phyloP scores from a whole-genome alignment of 1,284 basidiomycete genomes.

The Boletellus deceptivus region DNA sequence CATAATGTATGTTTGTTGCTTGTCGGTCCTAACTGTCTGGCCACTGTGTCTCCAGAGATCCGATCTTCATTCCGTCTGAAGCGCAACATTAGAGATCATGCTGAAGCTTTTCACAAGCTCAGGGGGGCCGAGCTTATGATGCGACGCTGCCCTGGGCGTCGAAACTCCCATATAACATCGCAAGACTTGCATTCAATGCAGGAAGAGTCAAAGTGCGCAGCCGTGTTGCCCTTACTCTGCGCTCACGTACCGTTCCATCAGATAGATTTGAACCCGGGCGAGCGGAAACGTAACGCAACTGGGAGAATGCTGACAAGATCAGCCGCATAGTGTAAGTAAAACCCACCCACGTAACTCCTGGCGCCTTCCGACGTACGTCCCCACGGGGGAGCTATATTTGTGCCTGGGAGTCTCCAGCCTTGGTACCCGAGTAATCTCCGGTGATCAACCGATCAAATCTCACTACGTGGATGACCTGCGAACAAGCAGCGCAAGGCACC shows the following conservation, averaged over 20 bases:
- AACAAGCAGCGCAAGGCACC: constrained; percentile 50
- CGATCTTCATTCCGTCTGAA: no score
- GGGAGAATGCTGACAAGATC: constrained; percentile 77
- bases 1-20: no score
- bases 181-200: constrained; percentile 88
- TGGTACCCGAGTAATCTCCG: constrained; percentile 67
- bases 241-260: constrained; percentile 29
- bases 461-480: constrained; percentile 49
- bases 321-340: constrained; percentile 77
- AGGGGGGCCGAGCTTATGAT: no score
- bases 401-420: constrained; percentile 75
- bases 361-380: constrained; percentile 45
- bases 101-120: no score
- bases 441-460: constrained; percentile 39
- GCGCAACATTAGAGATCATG: no score
- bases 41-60: no score
- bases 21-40: no score
- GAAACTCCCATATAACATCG: constrained; percentile 72
- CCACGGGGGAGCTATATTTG: constrained; percentile 48
- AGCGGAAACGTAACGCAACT: constrained; percentile 72
- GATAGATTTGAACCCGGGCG: constrained; percentile 82
- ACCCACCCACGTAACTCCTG: constrained; percentile 44
- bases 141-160: constrained; percentile 45
- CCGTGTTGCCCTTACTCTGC: constrained; percentile 4
- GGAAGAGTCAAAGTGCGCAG: constrained; percentile 72